A percentile compares a stretch with the other conserved stretches of the same genome.
Evolutionary conservation across 202 grass and related monocot genomes (phyloP).

Genomic region (Cymbopogon flexuosus): DNA sequence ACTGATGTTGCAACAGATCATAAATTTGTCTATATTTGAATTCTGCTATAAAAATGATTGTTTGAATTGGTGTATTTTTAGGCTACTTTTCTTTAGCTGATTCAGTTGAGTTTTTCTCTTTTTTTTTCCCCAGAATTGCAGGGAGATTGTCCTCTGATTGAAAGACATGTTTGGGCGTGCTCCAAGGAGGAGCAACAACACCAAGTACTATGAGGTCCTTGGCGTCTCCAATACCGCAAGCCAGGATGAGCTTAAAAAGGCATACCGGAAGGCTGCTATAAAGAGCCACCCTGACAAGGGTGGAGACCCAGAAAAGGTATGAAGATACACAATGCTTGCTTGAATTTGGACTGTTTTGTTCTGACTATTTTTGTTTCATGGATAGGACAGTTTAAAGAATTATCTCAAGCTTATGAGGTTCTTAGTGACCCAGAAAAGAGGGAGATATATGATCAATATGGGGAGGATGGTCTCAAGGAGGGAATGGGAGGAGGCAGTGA

Average conservation of each 20-base stretch:
- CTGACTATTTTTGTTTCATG: conserved; percentile 5
- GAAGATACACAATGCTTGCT: background rate
- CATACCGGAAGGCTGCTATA: conserved; percentile 57
- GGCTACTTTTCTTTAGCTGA: background rate
- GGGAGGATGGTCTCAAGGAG: conserved; percentile 69
- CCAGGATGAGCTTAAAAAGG: conserved; percentile 74
- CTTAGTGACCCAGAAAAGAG: conserved; percentile 76
- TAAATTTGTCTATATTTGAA: background rate
- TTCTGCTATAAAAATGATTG: no score
- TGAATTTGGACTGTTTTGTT: background rate
- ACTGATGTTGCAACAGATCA: background rate
- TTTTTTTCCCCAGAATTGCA: background rate
- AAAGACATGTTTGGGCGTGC: conserved; percentile 59
- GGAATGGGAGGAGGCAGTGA: conserved; percentile 61
- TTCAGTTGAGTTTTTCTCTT: background rate
- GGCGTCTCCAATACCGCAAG: conserved; percentile 48
- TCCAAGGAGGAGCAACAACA: conserved; percentile 53
- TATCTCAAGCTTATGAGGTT: conserved; percentile 74
- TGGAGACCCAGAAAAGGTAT: conserved; percentile 71
- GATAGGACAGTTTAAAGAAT: conserved; percentile 59
- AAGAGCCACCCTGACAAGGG: conserved; percentile 80
- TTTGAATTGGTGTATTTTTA: background rate
- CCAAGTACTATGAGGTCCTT: conserved; percentile 76
- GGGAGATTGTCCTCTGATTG: conserved; percentile 22
- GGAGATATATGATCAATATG: conserved; percentile 63